Evolutionary conservation across 2,329 filamentous ascomycete genomes (phyloP).

Genomic region (Pyrenophora teres): DNA sequence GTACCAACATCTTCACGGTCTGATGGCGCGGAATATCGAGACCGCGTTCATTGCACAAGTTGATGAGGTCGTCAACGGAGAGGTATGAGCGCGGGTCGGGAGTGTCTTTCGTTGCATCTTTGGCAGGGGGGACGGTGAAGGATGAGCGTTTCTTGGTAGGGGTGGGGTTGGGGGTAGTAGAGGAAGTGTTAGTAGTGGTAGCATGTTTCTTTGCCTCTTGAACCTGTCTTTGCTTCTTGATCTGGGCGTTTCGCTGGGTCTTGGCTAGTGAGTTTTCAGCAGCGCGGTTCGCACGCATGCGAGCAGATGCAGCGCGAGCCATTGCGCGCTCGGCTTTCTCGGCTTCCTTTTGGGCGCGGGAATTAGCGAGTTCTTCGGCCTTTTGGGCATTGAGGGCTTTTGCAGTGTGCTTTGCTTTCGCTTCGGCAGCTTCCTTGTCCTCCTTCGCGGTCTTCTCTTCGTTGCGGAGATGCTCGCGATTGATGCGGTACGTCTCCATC

Average conservation of each 20-base stretch:
- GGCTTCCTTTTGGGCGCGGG: slow-evolving; percentile 16
- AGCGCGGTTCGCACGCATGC: slow-evolving; percentile 23
- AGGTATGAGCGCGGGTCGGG: slow-evolving; percentile 35
- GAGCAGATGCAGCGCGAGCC: slow-evolving; percentile 26
- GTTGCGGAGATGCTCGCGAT: slow-evolving; percentile 26
- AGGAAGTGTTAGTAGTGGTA: background rate
- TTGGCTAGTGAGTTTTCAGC: slow-evolving; percentile 22
- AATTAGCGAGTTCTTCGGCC: slow-evolving; percentile 27
- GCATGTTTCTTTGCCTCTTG: slow-evolving; percentile 4
- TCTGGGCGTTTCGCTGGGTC: slow-evolving; percentile 19
- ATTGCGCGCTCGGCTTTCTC: slow-evolving; percentile 29
- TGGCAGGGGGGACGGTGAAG: background rate
- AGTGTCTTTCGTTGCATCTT: slow-evolving; percentile 16
- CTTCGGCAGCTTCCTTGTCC: slow-evolving; percentile 15
- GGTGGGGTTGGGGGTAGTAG: background rate
- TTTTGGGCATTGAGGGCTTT: slow-evolving; percentile 28
- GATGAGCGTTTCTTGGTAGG: background rate
- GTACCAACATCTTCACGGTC: slow-evolving; percentile 25
- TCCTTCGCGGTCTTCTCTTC: slow-evolving; percentile 27
- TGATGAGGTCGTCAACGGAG: slow-evolving; percentile 24
- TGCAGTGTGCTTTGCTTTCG: slow-evolving; percentile 25
- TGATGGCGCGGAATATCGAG: slow-evolving; percentile 16
- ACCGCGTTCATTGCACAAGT: slow-evolving; percentile 28
- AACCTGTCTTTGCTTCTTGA: slow-evolving; percentile 18
- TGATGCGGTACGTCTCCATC: slow-evolving; percentile 24